Evolutionary conservation across 2,329 filamentous ascomycete genomes (phyloP).

Genomic region (Ascosphaera aggregata): DNA sequence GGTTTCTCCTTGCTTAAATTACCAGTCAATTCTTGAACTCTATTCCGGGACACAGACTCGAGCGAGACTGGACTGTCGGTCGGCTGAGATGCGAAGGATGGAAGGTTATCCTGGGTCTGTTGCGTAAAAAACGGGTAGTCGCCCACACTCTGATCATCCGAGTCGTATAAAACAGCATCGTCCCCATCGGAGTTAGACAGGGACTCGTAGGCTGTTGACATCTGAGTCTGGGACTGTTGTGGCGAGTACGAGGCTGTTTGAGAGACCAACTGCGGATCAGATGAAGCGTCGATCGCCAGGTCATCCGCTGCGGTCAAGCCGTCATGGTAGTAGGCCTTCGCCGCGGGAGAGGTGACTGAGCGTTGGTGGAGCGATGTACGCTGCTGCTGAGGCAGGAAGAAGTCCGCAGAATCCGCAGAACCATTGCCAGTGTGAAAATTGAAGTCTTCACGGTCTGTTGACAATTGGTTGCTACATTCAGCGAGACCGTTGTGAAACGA

Average conservation of each 20-base stretch:
- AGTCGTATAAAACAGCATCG: constrained; percentile 59
- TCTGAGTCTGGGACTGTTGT: constrained; percentile 24
- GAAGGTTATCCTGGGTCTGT: constrained; percentile 5
- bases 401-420: constrained; percentile 23
- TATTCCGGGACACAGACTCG: constrained; percentile 22
- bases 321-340: constrained; percentile 15
- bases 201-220: constrained; percentile 31
- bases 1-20: constrained; percentile 18
- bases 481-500: constrained; percentile 77
- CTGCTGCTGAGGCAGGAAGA: constrained; percentile 13
- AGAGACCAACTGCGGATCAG: constrained; percentile 6
- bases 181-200: constrained; percentile 57
- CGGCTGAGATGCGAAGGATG: constrained; percentile 12
- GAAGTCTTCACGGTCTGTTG: constrained; percentile 29
- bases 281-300: constrained; percentile 10
- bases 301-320: neutral
- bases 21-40: constrained; percentile 24
- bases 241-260: constrained; percentile 5
- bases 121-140: constrained; percentile 8
- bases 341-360: constrained; percentile 60
- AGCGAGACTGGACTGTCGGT: constrained; percentile 20
- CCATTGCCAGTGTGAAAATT: constrained; percentile 26
- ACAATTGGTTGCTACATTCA: constrained; percentile 37
- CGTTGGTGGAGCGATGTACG: constrained; percentile 54
- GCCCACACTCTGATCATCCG: constrained; percentile 38